Percentiles rank a stretch among this genome's conserved stretches.
phyloP scores from a whole-genome alignment of 352 stramenopile species.

The Globisporangium megalacanthum region DNA sequence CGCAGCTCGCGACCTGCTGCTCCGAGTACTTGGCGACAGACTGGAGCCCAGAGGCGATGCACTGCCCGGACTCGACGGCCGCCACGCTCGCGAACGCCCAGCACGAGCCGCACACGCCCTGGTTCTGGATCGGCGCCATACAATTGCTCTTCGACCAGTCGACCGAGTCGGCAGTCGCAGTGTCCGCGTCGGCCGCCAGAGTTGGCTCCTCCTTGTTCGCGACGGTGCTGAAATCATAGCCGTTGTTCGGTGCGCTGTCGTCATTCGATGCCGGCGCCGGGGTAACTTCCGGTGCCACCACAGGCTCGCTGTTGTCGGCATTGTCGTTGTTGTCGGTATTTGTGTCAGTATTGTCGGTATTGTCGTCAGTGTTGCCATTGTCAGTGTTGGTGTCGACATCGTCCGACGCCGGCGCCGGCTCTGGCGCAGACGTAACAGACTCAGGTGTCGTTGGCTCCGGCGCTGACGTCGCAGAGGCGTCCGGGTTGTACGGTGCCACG shows the following conservation, averaged over 20 bases:
- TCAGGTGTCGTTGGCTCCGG: constrained; percentile 3
- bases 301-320: constrained; percentile 6
- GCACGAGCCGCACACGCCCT: constrained; percentile 94
- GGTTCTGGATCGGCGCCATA: constrained; percentile 86
- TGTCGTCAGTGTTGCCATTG: no score
- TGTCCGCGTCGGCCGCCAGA: constrained; percentile 1
- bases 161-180: constrained; percentile 7
- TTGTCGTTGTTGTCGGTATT: no score
- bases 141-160: constrained; percentile 41
- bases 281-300: constrained; percentile 1
- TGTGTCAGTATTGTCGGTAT: neutral
- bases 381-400: neutral
- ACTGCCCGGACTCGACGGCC: constrained; percentile 87
- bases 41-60: constrained; percentile 61
- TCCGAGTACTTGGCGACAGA: constrained; percentile 82
- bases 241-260: constrained; percentile 1
- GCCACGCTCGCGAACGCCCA: constrained; percentile 95
- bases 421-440: neutral
- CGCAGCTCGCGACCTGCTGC: constrained; percentile 90
- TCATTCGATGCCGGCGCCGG: neutral
- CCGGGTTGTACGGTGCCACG: constrained; percentile 15
- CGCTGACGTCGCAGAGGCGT: constrained; percentile 3
- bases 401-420: constrained; percentile 1
- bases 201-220: neutral
- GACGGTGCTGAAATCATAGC: constrained; percentile 4